Conservation (phyloP, 768 basidiomycete species). For the Sarcomyxa edulis region DNA sequence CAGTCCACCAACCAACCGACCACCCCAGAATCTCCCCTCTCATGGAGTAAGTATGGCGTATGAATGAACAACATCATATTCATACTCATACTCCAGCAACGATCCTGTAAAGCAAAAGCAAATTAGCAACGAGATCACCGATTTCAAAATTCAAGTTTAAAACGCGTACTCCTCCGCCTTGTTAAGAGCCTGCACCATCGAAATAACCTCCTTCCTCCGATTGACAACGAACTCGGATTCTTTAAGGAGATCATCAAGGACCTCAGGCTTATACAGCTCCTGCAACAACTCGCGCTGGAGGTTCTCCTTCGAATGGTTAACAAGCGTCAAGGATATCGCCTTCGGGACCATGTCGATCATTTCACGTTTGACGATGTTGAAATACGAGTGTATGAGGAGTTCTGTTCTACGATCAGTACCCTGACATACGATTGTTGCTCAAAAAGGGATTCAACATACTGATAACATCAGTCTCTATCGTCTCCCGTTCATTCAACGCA, state of each 20-base stretch:
- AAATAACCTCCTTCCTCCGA: slow-evolving; percentile 89
- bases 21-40: too few relatives aligned
- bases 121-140: slow-evolving; percentile 3
- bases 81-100: slow-evolving; percentile 47
- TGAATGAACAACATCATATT: slow-evolving; percentile 6
- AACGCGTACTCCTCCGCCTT: slow-evolving; percentile 89
- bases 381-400: slow-evolving; percentile 93
- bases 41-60: too few relatives aligned
- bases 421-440: slow-evolving; percentile 1
- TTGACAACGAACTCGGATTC: slow-evolving; percentile 87
- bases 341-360: slow-evolving; percentile 99
- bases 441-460: slow-evolving; percentile 50
- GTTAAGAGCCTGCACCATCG: slow-evolving; percentile 91
- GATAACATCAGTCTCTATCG: slow-evolving; percentile 99
- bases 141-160: background rate
- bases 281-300: slow-evolving; percentile 91
- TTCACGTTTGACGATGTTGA: slow-evolving; percentile 97
- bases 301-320: slow-evolving; percentile 90
- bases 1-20: slow-evolving; percentile 17
- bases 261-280: slow-evolving; percentile 95
- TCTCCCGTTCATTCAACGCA: slow-evolving; percentile 89
- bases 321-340: slow-evolving; percentile 86
- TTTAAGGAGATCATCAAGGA: slow-evolving; percentile 91
- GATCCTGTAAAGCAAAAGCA: slow-evolving; percentile 38
- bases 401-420: slow-evolving; percentile 40